phyloP scores from a whole-genome alignment of 2,329 filamentous ascomycete species.

The Tolypocladium sp. region DNA sequence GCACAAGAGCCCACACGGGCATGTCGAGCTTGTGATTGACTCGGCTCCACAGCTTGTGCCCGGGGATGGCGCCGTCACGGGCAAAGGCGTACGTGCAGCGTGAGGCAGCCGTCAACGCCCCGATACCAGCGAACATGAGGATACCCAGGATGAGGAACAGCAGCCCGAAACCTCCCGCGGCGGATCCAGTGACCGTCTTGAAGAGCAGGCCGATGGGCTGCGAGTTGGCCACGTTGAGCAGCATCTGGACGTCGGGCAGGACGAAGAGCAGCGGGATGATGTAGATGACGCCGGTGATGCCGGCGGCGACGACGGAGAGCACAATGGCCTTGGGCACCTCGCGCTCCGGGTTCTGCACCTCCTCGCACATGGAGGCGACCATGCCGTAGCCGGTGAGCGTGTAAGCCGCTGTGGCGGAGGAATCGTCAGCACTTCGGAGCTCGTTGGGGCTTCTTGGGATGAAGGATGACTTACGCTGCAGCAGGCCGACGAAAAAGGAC shows the following conservation, averaged over 20 bases:
- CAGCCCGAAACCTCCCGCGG: conserved; percentile 64
- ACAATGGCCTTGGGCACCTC: conserved; percentile 62
- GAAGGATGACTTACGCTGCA: conserved; percentile 30
- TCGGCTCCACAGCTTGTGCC: conserved; percentile 54
- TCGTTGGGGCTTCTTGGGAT: not conserved
- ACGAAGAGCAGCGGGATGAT: conserved; percentile 70
- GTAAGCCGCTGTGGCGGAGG: conserved; percentile 28
- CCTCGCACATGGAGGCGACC: conserved; percentile 46
- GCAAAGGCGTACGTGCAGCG: conserved; percentile 71
- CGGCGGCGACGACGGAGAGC: conserved; percentile 55
- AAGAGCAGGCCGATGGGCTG: conserved; percentile 71
- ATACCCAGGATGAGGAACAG: conserved; percentile 71
- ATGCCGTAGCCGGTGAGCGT: conserved; percentile 40
- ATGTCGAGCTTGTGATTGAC: conserved; percentile 60
- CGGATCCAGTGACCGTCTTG: conserved; percentile 64
- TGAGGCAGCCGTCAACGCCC: conserved; percentile 64
- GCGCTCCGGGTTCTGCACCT: conserved; percentile 51
- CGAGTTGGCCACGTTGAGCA: conserved; percentile 58
- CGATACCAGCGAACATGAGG: conserved; percentile 66
- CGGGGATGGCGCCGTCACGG: conserved; percentile 65
- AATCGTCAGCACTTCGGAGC: not conserved
- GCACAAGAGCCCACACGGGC: conserved; percentile 58
- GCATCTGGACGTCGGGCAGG: conserved; percentile 54
- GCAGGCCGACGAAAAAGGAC: conserved; percentile 44
- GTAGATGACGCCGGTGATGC: conserved; percentile 53